Evolutionary conservation across 225 moss, liverwort and hornwort genomes (phyloP).

Genomic region (Ulota crispa): DNA sequence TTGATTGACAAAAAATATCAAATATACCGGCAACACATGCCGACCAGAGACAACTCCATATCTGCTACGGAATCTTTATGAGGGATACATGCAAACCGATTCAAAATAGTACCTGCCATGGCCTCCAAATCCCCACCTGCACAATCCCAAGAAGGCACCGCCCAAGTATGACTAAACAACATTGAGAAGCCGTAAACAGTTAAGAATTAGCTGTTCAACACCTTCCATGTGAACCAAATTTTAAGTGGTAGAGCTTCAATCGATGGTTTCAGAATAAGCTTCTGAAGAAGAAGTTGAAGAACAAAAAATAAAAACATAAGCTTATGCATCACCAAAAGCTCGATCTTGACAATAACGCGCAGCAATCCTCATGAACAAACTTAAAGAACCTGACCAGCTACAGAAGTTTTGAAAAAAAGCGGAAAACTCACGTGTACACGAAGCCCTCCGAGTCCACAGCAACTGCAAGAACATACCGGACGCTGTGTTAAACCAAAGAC

Average conservation of each 20-base stretch:
- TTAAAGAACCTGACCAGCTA: not conserved
- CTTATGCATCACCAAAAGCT: not conserved
- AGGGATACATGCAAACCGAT: conserved; percentile 30
- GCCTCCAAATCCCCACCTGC: conserved; percentile 98
- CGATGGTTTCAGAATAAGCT: not conserved
- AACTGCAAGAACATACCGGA: conserved; percentile 62
- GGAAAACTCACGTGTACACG: conserved; percentile 80
- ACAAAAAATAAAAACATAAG: not conserved
- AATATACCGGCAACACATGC: conserved; percentile 42
- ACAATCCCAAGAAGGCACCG: conserved; percentile 20
- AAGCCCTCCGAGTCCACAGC: conserved; percentile 84
- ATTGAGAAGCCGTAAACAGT: conserved; percentile 15
- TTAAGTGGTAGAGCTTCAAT: not conserved
- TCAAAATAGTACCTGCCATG: conserved; percentile 80
- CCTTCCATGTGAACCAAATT: not conserved
- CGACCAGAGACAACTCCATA: conserved; percentile 40
- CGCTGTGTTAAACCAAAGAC: conserved; percentile 37
- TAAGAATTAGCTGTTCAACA: not conserved
- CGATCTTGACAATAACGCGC: not conserved
- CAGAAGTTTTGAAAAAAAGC: not conserved
- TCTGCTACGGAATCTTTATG: conserved; percentile 34
- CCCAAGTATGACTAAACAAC: conserved; percentile 24
- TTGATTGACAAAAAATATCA: not conserved
- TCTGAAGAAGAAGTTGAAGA: not conserved
- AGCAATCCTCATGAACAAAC: not conserved